Evolutionary conservation across 2,329 filamentous ascomycete genomes (phyloP), one percentile per base, ranked within the genome.

Genomic region (Neopestalotiopsis sp.): DNA sequence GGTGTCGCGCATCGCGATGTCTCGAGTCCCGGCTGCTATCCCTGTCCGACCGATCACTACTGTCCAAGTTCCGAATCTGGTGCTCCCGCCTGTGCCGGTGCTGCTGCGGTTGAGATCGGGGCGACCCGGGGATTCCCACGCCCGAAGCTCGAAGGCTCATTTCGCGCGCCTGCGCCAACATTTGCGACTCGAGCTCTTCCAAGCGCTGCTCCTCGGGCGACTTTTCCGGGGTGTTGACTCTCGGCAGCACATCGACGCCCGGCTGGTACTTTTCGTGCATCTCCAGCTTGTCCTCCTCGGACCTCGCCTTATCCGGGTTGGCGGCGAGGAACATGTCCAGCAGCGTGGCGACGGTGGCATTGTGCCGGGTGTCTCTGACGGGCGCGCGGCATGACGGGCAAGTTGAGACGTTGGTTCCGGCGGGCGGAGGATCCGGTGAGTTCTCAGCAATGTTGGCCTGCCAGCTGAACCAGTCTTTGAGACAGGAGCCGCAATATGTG

Each of bases 381-480:
- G 87, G 82, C 61, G 94, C 93, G 73, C 96, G 93, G 82, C 96
- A 99, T 82, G 94, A 92, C 56, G 96, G 96, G 82, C 96, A 99
- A 61, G 94, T 98, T 79, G 94, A 97, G 77, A 87, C 77, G 71
- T 81, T 74, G 75, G 84, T 70, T 75, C 86, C 76, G 73, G 86
- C 77, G 66, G 84, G 74, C 71, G 89, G 85, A 57, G 85, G 82
- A 12, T 81, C 81, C 13, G 86, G 86, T 2, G 82, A 81, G 69
- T 80, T 82, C 71, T 87, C 87, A 58, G 87, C 87, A 14, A 86
- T 85, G 38, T 86, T 84, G 49, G 91, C 90, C 79, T 97, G 94
- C 81, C 90, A 96, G 71, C 86, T 84, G 79, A 98, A 99, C 96
- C 96, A 99, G 84, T 97, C 94, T 80, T 97, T 97, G 69, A 98